Evolutionary conservation across 768 basidiomycete genomes (phyloP).

Genomic region (Strobilomyces echinocephalus): DNA sequence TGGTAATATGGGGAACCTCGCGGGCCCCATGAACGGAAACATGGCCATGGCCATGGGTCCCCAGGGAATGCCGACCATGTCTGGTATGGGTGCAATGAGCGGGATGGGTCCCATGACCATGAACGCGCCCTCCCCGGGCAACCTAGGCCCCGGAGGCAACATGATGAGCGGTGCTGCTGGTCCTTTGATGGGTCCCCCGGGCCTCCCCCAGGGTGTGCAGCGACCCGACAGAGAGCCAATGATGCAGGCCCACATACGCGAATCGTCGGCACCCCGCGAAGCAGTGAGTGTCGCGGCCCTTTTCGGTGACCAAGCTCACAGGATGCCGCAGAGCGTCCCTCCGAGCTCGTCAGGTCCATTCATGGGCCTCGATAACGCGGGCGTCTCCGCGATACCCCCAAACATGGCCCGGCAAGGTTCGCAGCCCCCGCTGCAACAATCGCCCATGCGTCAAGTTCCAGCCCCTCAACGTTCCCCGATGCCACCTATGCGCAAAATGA

Average conservation of each 20-base stretch:
- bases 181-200: constrained; percentile 39
- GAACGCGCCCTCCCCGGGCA: constrained; percentile 12
- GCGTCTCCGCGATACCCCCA: constrained; percentile 6
- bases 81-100: constrained; percentile 12
- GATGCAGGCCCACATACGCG: constrained; percentile 26
- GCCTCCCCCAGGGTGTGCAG: constrained; percentile 26
- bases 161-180: constrained; percentile 29
- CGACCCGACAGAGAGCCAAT: constrained; percentile 22
- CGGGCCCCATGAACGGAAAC: constrained; percentile 14
- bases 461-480: constrained; percentile 21
- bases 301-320: constrained; percentile 1
- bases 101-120: constrained; percentile 23
- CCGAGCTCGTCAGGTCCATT: constrained; percentile 19
- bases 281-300: constrained; percentile 11
- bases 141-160: constrained; percentile 18
- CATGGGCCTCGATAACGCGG: constrained; percentile 19
- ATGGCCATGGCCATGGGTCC: constrained; percentile 15
- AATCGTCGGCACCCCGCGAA: constrained; percentile 24
- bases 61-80: constrained; percentile 14
- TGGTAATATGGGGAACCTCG: constrained; percentile 3
- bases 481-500: constrained; percentile 17
- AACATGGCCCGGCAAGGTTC: constrained; percentile 18
- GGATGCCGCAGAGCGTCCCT: constrained; percentile 20
- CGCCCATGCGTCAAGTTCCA: constrained; percentile 19
- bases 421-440: constrained; percentile 28